Evolutionary conservation across 768 basidiomycete genomes (phyloP).

Genomic region (Sutorius australiensis): DNA sequence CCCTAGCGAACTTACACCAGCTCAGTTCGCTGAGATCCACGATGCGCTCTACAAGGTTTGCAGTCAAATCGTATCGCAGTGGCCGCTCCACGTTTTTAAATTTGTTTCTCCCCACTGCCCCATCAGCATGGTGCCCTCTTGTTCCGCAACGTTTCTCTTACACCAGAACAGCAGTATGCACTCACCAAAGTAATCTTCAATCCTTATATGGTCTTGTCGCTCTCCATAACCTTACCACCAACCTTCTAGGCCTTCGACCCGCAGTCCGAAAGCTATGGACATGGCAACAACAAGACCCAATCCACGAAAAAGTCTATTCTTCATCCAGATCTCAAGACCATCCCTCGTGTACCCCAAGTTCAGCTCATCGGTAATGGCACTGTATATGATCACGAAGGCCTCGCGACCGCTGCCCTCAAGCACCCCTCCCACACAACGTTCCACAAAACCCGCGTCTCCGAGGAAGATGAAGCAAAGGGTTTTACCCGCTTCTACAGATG

Average conservation of each 20-base stretch:
- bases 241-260: slow-evolving; percentile 70
- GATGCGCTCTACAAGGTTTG: slow-evolving; percentile 74
- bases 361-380: slow-evolving; percentile 89
- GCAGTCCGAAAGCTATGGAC: slow-evolving; percentile 60
- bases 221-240: background rate
- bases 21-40: slow-evolving; percentile 63
- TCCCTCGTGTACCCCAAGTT: slow-evolving; percentile 84
- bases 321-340: slow-evolving; percentile 87
- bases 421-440: slow-evolving; percentile 85
- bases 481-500: slow-evolving; percentile 83
- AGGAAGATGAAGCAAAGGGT: slow-evolving; percentile 73
- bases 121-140: slow-evolving; percentile 66
- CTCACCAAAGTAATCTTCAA: slow-evolving; percentile 64
- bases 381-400: slow-evolving; percentile 76
- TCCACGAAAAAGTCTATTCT: slow-evolving; percentile 74
- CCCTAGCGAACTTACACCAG: slow-evolving; percentile 57
- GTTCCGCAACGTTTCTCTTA: slow-evolving; percentile 64
- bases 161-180: slow-evolving; percentile 81
- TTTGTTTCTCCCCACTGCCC: background rate
- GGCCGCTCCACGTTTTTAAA: background rate
- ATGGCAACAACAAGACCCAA: slow-evolving; percentile 85
- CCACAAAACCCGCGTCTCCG: slow-evolving; percentile 73
- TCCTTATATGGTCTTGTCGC: background rate
- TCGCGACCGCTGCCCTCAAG: slow-evolving; percentile 75
- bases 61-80: background rate